Evolutionary conservation across 768 basidiomycete species (phyloP).

Genomic region (Kwoniella europaea): DNA sequence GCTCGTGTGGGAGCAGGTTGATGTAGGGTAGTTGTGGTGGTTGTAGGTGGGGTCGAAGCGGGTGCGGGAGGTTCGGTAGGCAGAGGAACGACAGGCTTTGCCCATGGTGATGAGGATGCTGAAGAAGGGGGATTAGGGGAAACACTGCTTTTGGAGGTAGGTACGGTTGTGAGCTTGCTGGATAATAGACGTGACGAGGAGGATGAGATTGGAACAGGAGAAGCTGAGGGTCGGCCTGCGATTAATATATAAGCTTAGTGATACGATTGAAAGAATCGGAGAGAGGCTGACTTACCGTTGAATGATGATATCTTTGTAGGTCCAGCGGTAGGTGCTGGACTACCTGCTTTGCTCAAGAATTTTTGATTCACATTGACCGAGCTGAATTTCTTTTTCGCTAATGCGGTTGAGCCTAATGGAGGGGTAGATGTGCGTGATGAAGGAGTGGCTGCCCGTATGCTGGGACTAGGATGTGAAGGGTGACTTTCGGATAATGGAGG

Average conservation of each 20-base stretch:
- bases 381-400: slow-evolving; percentile 76
- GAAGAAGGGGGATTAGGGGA: slow-evolving; percentile 61
- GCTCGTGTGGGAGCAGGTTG: slow-evolving; percentile 53
- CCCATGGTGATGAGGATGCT: slow-evolving; percentile 70
- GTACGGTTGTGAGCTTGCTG: slow-evolving; percentile 73
- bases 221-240: slow-evolving; percentile 51
- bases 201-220: slow-evolving; percentile 40
- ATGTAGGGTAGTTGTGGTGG: slow-evolving; percentile 25
- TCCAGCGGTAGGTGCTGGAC: slow-evolving; percentile 58
- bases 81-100: slow-evolving; percentile 64
- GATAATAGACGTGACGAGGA: slow-evolving; percentile 77
- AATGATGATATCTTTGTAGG: slow-evolving; percentile 34
- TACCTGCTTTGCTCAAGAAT: slow-evolving; percentile 86
- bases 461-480: slow-evolving; percentile 18
- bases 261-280: background rate
- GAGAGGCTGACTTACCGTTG: slow-evolving; percentile 40
- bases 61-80: background rate
- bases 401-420: slow-evolving; percentile 32
- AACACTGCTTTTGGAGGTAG: slow-evolving; percentile 56
- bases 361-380: slow-evolving; percentile 94
- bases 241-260: slow-evolving; percentile 37
- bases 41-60: slow-evolving; percentile 6
- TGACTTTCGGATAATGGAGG: slow-evolving; percentile 5
- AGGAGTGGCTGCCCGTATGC: slow-evolving; percentile 33
- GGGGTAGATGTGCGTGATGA: slow-evolving; percentile 50